These are phyloP conservation scores for Neofusicoccum parvum DNA, from an alignment of 2,329 filamentous ascomycete genomes.

Conservation along the genomic window DNA sequence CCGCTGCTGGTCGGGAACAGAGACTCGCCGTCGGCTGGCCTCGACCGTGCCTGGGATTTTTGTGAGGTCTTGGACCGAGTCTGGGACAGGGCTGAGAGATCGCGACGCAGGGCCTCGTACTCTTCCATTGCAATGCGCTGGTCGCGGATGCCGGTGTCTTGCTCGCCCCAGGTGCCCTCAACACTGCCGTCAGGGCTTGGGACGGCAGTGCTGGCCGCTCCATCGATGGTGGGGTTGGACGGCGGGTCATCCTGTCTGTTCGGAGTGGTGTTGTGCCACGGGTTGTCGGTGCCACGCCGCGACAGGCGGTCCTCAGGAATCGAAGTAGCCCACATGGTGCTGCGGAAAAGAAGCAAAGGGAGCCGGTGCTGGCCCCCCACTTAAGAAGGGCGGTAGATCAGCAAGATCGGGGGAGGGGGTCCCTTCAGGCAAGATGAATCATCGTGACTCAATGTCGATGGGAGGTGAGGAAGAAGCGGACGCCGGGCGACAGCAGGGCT, in stretches of 20 bases:
- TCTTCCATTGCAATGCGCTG: constrained; percentile 60
- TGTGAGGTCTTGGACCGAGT: neutral
- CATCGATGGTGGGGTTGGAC: constrained; percentile 20
- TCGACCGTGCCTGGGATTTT: neutral
- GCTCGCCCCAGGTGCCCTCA: constrained; percentile 65
- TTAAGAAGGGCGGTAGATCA: neutral
- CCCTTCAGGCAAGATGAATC: no score
- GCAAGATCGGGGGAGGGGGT: neutral
- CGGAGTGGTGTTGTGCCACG: constrained; percentile 35
- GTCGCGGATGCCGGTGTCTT: constrained; percentile 57
- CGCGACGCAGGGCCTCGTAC: constrained; percentile 58
- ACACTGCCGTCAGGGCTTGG: constrained; percentile 33
- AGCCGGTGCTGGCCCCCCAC: neutral
- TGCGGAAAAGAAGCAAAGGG: neutral
- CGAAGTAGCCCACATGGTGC: constrained; percentile 29
- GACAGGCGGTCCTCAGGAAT: constrained; percentile 21
- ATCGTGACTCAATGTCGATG: neutral
- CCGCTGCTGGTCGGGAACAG: constrained; percentile 27
- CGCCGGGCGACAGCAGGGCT: neutral
- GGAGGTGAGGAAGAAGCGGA: neutral
- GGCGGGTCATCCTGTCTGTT: constrained; percentile 27
- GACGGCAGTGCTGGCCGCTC: constrained; percentile 7
- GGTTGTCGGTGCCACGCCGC: constrained; percentile 30
- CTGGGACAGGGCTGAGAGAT: constrained; percentile 56
- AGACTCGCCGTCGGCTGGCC: neutral